Percentiles rank a stretch among this genome's conserved stretches.
Conservation (phyloP, 305 asterid genomes). For the Fraxinus albicans region DNA sequence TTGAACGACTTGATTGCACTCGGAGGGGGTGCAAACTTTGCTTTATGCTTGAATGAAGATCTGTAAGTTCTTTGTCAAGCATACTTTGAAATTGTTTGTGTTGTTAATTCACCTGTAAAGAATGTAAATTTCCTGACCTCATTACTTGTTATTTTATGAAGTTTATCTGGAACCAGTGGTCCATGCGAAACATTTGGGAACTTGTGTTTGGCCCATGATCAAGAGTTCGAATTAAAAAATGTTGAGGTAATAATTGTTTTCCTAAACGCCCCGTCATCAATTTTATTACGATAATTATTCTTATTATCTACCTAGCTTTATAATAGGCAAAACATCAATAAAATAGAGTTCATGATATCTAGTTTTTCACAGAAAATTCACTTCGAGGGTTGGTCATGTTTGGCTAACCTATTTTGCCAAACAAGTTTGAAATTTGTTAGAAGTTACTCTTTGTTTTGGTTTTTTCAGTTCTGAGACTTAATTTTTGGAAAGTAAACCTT, state of each 20-base stretch:
- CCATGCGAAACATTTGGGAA: slow-evolving; percentile 95
- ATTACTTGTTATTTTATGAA: slow-evolving; percentile 20
- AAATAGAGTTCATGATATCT: background rate
- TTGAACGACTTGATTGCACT: slow-evolving; percentile 70
- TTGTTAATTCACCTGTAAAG: background rate
- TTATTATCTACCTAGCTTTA: background rate
- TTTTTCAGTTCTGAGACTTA: background rate
- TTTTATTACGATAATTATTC: background rate
- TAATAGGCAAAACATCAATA: background rate
- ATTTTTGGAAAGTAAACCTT: background rate
- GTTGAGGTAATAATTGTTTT: slow-evolving; percentile 60
- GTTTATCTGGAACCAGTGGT: slow-evolving; percentile 90
- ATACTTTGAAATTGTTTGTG: background rate
- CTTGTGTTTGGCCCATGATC: slow-evolving; percentile 78
- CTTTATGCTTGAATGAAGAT: slow-evolving; percentile 67
- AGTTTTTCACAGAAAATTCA: background rate
- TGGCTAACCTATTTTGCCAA: background rate
- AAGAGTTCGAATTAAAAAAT: slow-evolving; percentile 73
- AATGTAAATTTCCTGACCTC: background rate
- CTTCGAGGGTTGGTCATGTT: background rate
- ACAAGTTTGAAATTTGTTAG: background rate
- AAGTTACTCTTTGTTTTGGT: background rate
- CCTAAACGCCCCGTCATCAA: background rate
- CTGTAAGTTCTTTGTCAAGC: slow-evolving; percentile 52
- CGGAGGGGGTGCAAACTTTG: slow-evolving; percentile 78